A percentile compares a stretch with the other conserved stretches of the same genome.
Evolutionary conservation across 148 eudicot genomes (phyloP).

Genomic region (Pharnaceum exiguum): DNA sequence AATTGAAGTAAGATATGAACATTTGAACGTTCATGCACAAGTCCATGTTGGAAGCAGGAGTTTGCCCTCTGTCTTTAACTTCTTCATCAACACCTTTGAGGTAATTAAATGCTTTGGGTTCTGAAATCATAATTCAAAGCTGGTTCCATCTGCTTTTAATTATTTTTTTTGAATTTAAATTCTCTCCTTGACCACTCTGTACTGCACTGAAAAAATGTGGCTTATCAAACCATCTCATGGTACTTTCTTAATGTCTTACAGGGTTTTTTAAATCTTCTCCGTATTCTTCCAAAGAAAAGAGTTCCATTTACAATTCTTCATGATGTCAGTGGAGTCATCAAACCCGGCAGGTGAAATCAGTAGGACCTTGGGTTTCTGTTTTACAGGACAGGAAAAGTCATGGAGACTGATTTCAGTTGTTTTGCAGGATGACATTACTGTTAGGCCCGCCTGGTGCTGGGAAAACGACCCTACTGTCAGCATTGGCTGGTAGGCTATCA

Average conservation of each 20-base stretch:
- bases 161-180: background rate
- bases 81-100: slow-evolving; percentile 27
- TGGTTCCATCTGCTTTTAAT: background rate
- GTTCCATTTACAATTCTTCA: slow-evolving; percentile 28
- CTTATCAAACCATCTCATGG: no score
- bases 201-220: no score
- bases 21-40: slow-evolving; percentile 42
- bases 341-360: slow-evolving; percentile 27
- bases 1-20: slow-evolving; percentile 46
- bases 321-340: slow-evolving; percentile 41
- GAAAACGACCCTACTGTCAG: slow-evolving; percentile 57
- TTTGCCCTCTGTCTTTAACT: slow-evolving; percentile 39
- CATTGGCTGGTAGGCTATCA: slow-evolving; percentile 58
- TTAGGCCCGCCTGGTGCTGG: slow-evolving; percentile 77
- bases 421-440: slow-evolving; percentile 51
- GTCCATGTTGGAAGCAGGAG: slow-evolving; percentile 42
- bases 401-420: background rate
- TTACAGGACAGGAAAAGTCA: background rate
- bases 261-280: slow-evolving; percentile 30
- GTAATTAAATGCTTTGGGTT: slow-evolving; percentile 11
- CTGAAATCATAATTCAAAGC: background rate
- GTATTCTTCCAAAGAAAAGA: slow-evolving; percentile 31
- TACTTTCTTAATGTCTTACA: no score
- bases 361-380: background rate
- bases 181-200: background rate